A percentile compares a stretch with the other conserved stretches of the same genome.
Conservation (phyloP, 495 filamentous ascomycete genomes). For the Delitschia confertaspora region DNA sequence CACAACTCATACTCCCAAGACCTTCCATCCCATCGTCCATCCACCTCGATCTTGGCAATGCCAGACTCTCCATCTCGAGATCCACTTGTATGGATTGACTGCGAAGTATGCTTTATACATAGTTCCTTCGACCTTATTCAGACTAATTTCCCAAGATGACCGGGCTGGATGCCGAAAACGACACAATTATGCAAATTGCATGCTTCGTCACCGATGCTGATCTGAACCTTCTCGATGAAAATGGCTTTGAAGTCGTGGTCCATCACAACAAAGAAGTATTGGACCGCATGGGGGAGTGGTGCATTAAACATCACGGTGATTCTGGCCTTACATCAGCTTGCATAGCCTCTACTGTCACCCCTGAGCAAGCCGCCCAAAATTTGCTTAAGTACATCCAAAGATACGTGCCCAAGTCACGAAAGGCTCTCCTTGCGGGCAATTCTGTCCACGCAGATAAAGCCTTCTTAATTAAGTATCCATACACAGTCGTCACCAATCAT, state of each 20-base stretch:
- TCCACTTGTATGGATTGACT: constrained; percentile 81
- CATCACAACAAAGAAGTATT: constrained; percentile 64
- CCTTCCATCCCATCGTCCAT: neutral
- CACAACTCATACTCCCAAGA: neutral
- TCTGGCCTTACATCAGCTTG: constrained; percentile 75
- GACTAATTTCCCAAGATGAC: constrained; percentile 67
- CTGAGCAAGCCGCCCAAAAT: constrained; percentile 60
- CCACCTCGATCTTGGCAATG: neutral
- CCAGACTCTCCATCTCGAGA: constrained; percentile 38
- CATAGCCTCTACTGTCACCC: constrained; percentile 60
- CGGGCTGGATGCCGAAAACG: constrained; percentile 66
- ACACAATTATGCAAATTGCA: constrained; percentile 84
- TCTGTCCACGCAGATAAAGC: constrained; percentile 82
- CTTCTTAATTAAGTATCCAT: constrained; percentile 69
- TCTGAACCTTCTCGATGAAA: constrained; percentile 63
- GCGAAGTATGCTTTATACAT: constrained; percentile 53
- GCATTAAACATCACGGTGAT: constrained; percentile 52
- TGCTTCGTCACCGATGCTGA: constrained; percentile 83
- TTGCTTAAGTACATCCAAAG: constrained; percentile 70
- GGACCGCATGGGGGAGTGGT: constrained; percentile 69
- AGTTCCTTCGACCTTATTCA: neutral
- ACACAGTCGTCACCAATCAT: constrained; percentile 59
- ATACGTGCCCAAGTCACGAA: constrained; percentile 53
- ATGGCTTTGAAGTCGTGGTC: constrained; percentile 73
- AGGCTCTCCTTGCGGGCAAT: constrained; percentile 77